phyloP scores from a whole-genome alignment of 1,284 basidiomycete genomes.

The Puccinia triticina region DNA sequence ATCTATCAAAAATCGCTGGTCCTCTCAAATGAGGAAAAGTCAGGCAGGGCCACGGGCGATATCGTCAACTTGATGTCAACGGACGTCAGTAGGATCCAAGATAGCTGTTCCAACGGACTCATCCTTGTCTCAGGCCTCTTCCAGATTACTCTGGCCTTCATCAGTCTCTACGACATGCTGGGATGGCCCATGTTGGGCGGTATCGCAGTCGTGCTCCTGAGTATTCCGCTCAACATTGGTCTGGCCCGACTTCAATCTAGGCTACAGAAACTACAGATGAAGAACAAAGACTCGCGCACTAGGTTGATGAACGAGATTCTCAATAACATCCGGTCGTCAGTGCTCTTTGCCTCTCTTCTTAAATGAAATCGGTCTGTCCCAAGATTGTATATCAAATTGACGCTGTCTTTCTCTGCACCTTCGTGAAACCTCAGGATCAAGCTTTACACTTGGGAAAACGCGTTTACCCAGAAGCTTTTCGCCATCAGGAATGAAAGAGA shows the following conservation, averaged over 20 bases:
- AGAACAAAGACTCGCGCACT: slow-evolving; percentile 56
- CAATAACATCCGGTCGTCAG: slow-evolving; percentile 52
- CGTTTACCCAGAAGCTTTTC: slow-evolving; percentile 75
- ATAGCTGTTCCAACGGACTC: slow-evolving; percentile 72
- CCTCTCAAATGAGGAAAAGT: slow-evolving; percentile 79
- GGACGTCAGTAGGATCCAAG: slow-evolving; percentile 76
- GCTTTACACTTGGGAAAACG: slow-evolving; percentile 83
- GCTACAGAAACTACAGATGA: slow-evolving; percentile 56
- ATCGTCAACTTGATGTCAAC: slow-evolving; percentile 92
- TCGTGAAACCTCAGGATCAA: slow-evolving; percentile 66
- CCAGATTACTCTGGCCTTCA: slow-evolving; percentile 80
- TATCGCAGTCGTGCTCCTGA: slow-evolving; percentile 76
- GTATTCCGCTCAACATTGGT: slow-evolving; percentile 56
- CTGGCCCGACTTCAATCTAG: slow-evolving; percentile 55
- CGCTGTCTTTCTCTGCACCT: slow-evolving; percentile 28
- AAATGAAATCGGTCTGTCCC: slow-evolving; percentile 56
- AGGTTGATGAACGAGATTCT: slow-evolving; percentile 58
- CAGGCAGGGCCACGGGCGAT: slow-evolving; percentile 76
- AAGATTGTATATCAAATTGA: background rate
- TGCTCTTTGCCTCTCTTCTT: slow-evolving; percentile 30
- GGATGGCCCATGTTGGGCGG: slow-evolving; percentile 76
- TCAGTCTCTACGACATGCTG: slow-evolving; percentile 67
- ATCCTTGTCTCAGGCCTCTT: slow-evolving; percentile 68
- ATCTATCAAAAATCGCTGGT: slow-evolving; percentile 86
- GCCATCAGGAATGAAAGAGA: slow-evolving; percentile 83